These are phyloP conservation scores for Lactarius tabidus DNA, from an alignment of 768 basidiomycete species.

Conservation along the genomic window DNA sequence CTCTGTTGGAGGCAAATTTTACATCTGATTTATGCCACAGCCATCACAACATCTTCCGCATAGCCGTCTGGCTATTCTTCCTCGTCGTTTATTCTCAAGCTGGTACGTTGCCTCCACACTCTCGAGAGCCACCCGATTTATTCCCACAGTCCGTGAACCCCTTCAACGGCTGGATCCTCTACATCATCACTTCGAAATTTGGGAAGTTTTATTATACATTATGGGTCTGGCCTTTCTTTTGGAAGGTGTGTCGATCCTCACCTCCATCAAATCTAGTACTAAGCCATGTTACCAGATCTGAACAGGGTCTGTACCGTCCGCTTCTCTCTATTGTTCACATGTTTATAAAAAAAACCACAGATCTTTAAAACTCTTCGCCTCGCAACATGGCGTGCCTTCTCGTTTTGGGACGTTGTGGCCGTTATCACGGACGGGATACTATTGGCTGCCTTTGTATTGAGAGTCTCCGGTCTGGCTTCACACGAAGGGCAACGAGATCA, in stretches of 20 bases:
- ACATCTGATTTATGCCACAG: conserved; percentile 33
- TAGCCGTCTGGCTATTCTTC: conserved; percentile 73
- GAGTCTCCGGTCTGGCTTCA: conserved; percentile 51
- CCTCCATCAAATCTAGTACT: not conserved
- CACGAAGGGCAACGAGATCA: conserved; percentile 36
- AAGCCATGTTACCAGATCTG: conserved; percentile 38
- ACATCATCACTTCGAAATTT: conserved; percentile 58
- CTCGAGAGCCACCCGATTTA: not conserved
- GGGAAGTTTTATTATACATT: conserved; percentile 77
- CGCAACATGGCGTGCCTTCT: conserved; percentile 76
- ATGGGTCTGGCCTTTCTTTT: conserved; percentile 73
- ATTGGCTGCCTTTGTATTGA: conserved; percentile 67
- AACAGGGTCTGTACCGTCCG: conserved; percentile 44
- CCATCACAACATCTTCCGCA: conserved; percentile 83
- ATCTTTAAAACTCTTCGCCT: conserved; percentile 67
- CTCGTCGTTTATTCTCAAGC: conserved; percentile 80
- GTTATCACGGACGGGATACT: conserved; percentile 73
- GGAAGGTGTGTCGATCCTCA: conserved; percentile 55
- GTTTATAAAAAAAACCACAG: conserved; percentile 35
- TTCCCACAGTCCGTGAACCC: conserved; percentile 63
- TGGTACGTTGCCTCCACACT: conserved; percentile 41
- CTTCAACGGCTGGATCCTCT: conserved; percentile 61
- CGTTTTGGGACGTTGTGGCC: conserved; percentile 71
- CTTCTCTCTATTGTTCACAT: not conserved
- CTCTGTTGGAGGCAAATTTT: not conserved